Percentiles rank a stretch among this genome's conserved stretches.
These are phyloP conservation scores for Metschnikowia aberdeeniae DNA, from an alignment of 805 yeast genomes.

Conservation along the genomic window DNA sequence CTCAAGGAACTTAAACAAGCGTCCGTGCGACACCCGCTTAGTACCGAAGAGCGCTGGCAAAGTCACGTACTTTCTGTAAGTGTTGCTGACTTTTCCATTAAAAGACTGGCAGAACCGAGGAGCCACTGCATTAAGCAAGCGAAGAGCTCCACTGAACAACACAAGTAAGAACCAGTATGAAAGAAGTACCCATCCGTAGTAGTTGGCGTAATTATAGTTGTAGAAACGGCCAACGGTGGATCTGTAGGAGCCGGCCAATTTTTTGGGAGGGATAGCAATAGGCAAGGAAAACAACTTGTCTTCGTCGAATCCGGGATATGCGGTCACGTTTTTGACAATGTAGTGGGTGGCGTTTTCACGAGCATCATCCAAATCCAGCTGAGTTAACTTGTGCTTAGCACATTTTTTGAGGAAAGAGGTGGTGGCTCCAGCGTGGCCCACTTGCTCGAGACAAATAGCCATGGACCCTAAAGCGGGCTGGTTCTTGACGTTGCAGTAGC, in stretches of 20 bases:
- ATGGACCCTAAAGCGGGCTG: conserved; percentile 39
- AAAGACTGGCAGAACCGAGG: conserved; percentile 32
- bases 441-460: conserved; percentile 29
- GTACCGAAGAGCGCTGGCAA: conserved; percentile 26
- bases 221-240: conserved; percentile 32
- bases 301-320: conserved; percentile 27
- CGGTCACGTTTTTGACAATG: conserved; percentile 29
- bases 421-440: conserved; percentile 22
- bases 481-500: conserved; percentile 30
- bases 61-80: conserved; percentile 23
- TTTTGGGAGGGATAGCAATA: conserved; percentile 21
- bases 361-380: conserved; percentile 28
- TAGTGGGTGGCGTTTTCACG: conserved; percentile 41
- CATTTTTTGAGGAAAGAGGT: conserved; percentile 10
- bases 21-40: conserved; percentile 9
- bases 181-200: conserved; percentile 36
- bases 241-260: conserved; percentile 23
- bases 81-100: conserved; percentile 28
- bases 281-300: conserved; percentile 33
- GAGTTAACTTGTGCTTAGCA: conserved; percentile 22
- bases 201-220: conserved; percentile 37
- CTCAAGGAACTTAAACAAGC: conserved; percentile 15
- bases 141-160: conserved; percentile 36
- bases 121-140: conserved; percentile 36
- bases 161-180: conserved; percentile 49